Percentiles rank a stretch among this genome's conserved stretches.
Conservation (phyloP, 768 basidiomycete species). For the Imleria badia region DNA sequence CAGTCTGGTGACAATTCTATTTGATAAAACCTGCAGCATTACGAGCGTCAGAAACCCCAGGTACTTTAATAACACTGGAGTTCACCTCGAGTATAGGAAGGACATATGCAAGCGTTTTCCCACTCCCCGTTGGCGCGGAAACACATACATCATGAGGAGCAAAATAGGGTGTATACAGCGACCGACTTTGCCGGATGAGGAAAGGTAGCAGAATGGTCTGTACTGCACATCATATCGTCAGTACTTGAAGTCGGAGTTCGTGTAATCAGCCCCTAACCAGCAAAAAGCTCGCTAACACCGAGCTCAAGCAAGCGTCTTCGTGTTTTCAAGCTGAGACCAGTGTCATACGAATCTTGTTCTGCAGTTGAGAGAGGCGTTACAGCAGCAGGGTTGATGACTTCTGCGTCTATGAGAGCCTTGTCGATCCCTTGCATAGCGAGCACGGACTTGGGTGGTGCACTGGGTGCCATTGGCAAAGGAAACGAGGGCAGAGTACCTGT, state of each 20-base stretch:
- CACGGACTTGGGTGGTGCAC: constrained; percentile 66
- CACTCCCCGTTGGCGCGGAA: constrained; percentile 96
- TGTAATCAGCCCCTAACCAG: constrained; percentile 52
- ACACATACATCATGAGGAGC: constrained; percentile 83
- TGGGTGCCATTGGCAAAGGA: constrained; percentile 63
- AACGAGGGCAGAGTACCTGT: constrained; percentile 59
- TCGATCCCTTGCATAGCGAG: constrained; percentile 81
- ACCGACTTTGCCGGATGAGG: constrained; percentile 52
- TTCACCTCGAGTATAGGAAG: constrained; percentile 87
- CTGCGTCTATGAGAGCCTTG: constrained; percentile 65
- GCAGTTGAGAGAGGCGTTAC: constrained; percentile 43
- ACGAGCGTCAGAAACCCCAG: background rate
- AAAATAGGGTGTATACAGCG: constrained; percentile 64
- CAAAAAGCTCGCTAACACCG: constrained; percentile 85
- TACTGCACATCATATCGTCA: constrained; percentile 48
- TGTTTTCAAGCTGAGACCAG: constrained; percentile 58
- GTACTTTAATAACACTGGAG: background rate
- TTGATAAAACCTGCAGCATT: constrained; percentile 57
- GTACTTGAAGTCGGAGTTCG: background rate
- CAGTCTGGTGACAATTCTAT: constrained; percentile 75
- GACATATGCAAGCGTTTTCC: constrained; percentile 96
- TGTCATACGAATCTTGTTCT: constrained; percentile 36
- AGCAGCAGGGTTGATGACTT: constrained; percentile 58
- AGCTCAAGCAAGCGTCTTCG: constrained; percentile 65
- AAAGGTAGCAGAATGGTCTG: constrained; percentile 88